phyloP scores from a whole-genome alignment of 108 stramenopile genomes.

The Thalassiosira profunda region DNA sequence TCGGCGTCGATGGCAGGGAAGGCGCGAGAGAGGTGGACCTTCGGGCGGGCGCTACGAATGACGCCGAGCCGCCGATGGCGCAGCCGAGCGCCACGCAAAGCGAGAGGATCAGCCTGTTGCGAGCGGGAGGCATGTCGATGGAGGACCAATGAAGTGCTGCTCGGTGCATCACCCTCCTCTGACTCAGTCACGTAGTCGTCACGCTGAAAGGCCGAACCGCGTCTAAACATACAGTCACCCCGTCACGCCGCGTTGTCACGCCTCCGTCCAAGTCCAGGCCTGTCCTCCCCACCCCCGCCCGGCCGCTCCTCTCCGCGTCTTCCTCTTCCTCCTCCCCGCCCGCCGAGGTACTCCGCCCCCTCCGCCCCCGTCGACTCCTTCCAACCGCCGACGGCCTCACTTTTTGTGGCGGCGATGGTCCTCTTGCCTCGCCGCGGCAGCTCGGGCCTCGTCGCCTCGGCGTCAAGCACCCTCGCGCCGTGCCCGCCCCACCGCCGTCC shows the following conservation, averaged over 20 bases:
- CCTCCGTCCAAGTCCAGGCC: no score
- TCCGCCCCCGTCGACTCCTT: neutral
- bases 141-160: no score
- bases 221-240: no score
- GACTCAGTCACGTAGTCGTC: no score
- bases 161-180: no score
- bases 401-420: neutral
- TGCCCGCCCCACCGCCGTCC: conserved; percentile 32
- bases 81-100: conserved; percentile 3
- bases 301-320: no score
- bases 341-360: neutral
- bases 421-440: neutral
- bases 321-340: neutral
- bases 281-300: no score
- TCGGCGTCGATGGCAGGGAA: neutral
- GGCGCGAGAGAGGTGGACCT: neutral
- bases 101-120: conserved; percentile 7
- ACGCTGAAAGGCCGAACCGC: no score
- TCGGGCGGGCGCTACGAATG: conserved; percentile 6
- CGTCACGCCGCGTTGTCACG: no score
- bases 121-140: no score
- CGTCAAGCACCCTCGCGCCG: conserved; percentile 8
- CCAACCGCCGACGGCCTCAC: neutral
- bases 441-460: conserved; percentile 7
- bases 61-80: neutral